Evolutionary conservation across 345 rosid species (phyloP).

Genomic region (Passiflora organensis): DNA sequence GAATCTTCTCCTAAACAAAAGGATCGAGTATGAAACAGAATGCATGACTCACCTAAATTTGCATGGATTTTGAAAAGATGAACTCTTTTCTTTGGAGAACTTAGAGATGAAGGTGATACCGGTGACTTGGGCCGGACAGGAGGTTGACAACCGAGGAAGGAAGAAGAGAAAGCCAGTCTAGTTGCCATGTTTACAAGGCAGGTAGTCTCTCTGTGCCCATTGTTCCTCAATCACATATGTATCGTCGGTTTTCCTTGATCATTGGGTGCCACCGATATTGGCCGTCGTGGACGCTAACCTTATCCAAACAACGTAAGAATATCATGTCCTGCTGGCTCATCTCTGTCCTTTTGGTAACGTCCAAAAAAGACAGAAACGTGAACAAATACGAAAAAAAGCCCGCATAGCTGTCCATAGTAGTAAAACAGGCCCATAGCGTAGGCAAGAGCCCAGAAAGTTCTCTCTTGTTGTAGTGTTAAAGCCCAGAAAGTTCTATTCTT

Average conservation of each 20-base stretch:
- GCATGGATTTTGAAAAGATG: conserved; percentile 53
- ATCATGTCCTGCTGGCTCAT: no score
- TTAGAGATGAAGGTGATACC: conserved; percentile 19
- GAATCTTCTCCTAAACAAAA: conserved; percentile 2
- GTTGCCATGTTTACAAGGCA: conserved; percentile 42
- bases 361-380: no score
- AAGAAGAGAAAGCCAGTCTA: conserved; percentile 38
- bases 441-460: no score
- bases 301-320: conserved; percentile 14
- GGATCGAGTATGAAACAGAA: background rate
- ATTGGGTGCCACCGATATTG: conserved; percentile 3
- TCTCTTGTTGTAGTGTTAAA: no score
- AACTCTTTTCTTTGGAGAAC: conserved; percentile 23
- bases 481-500: no score
- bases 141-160: conserved; percentile 24
- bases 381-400: no score
- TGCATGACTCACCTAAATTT: conserved; percentile 35
- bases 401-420: no score
- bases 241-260: conserved; percentile 6
- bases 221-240: conserved; percentile 1
- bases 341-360: no score
- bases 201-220: background rate
- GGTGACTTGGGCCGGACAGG: conserved; percentile 21
- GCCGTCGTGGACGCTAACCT: conserved; percentile 10
- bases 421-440: no score